phyloP scores from a whole-genome alignment of 1,284 basidiomycete genomes.

The Kalmanozyma brasiliensis region DNA sequence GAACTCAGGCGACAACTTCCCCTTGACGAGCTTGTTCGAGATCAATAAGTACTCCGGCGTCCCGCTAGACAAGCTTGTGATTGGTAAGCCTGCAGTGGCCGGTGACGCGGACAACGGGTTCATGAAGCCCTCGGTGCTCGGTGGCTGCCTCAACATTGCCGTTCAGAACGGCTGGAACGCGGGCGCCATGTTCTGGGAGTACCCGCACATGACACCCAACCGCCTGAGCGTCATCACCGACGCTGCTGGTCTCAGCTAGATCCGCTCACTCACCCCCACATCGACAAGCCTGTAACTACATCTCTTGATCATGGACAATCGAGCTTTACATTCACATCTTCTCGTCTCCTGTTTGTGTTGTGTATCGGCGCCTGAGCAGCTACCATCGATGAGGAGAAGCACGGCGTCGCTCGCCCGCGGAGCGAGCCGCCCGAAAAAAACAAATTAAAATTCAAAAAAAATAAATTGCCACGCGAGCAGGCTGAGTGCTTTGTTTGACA shows the following conservation, averaged over 20 bases:
- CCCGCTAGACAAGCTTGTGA: slow-evolving; percentile 72
- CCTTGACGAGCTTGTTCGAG: slow-evolving; percentile 73
- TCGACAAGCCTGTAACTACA: slow-evolving; percentile 1
- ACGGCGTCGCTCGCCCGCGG: no score
- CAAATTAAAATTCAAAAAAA: no score
- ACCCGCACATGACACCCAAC: slow-evolving; percentile 50
- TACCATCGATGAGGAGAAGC: no score
- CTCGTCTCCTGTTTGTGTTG: neutral
- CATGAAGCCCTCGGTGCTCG: slow-evolving; percentile 72
- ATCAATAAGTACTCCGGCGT: slow-evolving; percentile 73
- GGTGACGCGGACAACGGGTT: slow-evolving; percentile 74
- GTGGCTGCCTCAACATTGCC: slow-evolving; percentile 73
- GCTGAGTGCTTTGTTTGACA: no score
- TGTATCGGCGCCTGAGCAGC: no score
- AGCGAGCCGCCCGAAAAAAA: no score
- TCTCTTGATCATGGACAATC: slow-evolving; percentile 40
- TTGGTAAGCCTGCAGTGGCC: slow-evolving; percentile 74
- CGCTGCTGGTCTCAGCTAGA: slow-evolving; percentile 34
- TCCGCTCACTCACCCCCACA: neutral
- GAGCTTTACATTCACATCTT: slow-evolving; percentile 9
- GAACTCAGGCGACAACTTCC: slow-evolving; percentile 72
- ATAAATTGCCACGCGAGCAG: no score
- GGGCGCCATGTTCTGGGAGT: slow-evolving; percentile 68
- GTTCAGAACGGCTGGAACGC: slow-evolving; percentile 74
- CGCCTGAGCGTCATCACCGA: slow-evolving; percentile 41